Percentiles rank a stretch among this genome's conserved stretches.
Conservation (phyloP, 108 stramenopile species). For the Nitzschia putrida region DNA sequence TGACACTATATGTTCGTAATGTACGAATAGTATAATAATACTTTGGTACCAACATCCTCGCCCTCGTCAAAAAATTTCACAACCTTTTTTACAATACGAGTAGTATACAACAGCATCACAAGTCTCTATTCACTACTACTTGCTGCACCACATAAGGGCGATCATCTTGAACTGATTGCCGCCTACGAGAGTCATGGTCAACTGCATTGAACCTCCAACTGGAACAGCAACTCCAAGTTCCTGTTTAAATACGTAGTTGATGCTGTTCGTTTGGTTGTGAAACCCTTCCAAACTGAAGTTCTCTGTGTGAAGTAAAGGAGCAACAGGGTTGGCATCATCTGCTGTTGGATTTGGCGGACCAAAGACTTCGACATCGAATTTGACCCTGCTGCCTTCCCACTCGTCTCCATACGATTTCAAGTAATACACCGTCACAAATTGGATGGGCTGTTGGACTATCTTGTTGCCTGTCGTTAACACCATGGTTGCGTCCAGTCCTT, state of each 20-base stretch:
- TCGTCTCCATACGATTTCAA: conserved; percentile 63
- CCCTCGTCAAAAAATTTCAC: too few species aligned
- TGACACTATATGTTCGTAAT: too few species aligned
- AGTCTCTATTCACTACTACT: not conserved
- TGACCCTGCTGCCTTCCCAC: conserved; percentile 47
- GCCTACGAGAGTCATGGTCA: conserved; percentile 27
- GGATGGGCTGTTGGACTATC: not conserved
- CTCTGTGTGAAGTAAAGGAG: not conserved
- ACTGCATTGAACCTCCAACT: conserved; percentile 33
- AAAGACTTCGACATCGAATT: conserved; percentile 30
- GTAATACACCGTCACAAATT: conserved; percentile 43
- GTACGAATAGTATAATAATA: too few species aligned
- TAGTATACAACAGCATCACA: too few species aligned
- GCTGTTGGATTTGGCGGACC: not conserved
- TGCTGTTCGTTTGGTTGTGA: conserved; percentile 22
- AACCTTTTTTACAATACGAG: too few species aligned
- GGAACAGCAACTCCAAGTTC: not conserved
- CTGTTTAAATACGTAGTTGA: conserved; percentile 7
- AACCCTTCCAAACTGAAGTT: conserved; percentile 15
- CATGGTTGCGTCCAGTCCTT: conserved; percentile 28
- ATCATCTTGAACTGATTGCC: conserved; percentile 60
- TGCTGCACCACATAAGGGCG: conserved; percentile 50
- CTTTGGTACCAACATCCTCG: too few species aligned
- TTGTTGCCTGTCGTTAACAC: not conserved
- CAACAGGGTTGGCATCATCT: too few species aligned